Base-by-base conservation (phyloP, 495 filamentous ascomycete genomes). In the Podospora pseudocomata region DNA sequence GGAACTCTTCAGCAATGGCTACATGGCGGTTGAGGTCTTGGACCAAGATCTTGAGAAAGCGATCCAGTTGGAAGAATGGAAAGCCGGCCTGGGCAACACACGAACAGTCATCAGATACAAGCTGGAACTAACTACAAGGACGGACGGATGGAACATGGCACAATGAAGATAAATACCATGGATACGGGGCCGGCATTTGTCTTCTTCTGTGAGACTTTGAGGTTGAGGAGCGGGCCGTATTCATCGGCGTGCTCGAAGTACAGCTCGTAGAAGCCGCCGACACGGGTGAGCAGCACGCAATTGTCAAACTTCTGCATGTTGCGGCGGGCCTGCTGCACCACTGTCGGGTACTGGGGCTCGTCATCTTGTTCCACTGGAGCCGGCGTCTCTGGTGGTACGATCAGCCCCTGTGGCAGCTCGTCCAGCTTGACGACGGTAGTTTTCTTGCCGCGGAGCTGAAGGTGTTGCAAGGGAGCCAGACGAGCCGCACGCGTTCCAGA, bases 251-350 rank as follows among this genome's bases (percentile, higher is more conserved):
- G 92, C 67, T 94, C 89, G 74, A 98, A 94, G 78, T 97, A 99
- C 63, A 99, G 81, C 86, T 98, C 95, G 80, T 98, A 99, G 79
- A 99, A 99, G 64, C 91, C 87, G 61, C 95, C 95, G 16, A 99
- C 92, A 49, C 94, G 85, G 4, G 95, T 99, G 65, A 99, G 80
- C 23, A 99, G 75, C 27, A 98, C 90, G 77, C 92, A 96, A 70
- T 93, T 91, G 71, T 89, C 86, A 80, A 96, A 97, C 70, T 89
- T 92, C 66, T 87, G 85, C 91, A 99, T 97, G 75, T 96, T 94
- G 67, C 89, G 91, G 49, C 87, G 85, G n/a, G 92, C 93, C 73
- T 96, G 92, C 71, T 91, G 88, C n/a, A 98, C 81, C 13, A 97
- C 92, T 13, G 91, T 89, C 4, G 95, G 94, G 75, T 96, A 97